These are phyloP conservation scores for Haplographium delicatum DNA, from an alignment of 495 filamentous ascomycete species.

Conservation along the genomic window DNA sequence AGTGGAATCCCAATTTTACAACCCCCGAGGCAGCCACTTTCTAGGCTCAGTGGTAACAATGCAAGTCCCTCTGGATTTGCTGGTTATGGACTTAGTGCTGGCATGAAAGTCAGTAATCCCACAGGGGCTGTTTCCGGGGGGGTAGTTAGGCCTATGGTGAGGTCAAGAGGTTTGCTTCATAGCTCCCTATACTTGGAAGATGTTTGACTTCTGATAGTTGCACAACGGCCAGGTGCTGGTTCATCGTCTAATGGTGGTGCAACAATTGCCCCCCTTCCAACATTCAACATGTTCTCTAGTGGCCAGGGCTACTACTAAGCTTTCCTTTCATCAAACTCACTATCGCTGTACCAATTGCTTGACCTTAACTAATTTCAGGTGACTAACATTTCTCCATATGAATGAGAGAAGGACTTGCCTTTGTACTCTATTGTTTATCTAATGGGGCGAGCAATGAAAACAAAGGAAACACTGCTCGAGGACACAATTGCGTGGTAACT, in stretches of 20 bases:
- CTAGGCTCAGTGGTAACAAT: constrained; percentile 16
- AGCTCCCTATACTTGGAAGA: neutral
- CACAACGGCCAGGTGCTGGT: constrained; percentile 16
- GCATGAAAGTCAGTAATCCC: constrained; percentile 36
- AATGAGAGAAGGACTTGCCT: no score
- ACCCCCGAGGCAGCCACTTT: constrained; percentile 28
- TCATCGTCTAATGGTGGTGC: neutral
- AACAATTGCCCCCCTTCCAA: neutral
- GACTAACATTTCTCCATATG: neutral
- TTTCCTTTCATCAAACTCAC: neutral
- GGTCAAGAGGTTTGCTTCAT: constrained; percentile 21
- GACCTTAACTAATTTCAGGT: constrained; percentile 7
- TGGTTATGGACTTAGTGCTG: constrained; percentile 45
- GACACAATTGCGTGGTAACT: no score
- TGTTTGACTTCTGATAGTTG: constrained; percentile 16
- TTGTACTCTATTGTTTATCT: no score
- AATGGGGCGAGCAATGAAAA: no score
- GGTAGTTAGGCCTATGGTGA: constrained; percentile 3
- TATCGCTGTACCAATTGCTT: constrained; percentile 11
- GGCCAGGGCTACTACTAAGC: constrained; percentile 7
- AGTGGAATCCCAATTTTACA: constrained; percentile 11
- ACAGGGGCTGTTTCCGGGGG: constrained; percentile 1
- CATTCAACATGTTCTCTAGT: constrained; percentile 13
- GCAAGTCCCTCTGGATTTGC: constrained; percentile 26
- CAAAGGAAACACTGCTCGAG: no score